Conservation (phyloP, 176 grass and related monocot genomes). For the Chrysopogon serrulatus region DNA sequence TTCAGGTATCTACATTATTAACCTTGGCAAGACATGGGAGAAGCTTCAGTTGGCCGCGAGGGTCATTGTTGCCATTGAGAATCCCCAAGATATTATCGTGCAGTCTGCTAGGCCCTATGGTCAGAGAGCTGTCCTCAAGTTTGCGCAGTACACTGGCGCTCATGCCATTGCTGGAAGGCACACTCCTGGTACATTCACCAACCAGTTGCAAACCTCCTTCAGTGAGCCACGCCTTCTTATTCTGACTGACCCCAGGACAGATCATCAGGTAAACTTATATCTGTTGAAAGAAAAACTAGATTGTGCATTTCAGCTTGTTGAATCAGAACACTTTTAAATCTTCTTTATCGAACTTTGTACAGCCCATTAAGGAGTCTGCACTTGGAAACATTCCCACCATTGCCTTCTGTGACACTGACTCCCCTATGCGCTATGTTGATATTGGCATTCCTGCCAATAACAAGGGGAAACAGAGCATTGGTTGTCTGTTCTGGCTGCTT, state of each 20-base stretch:
- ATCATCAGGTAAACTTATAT: constrained; percentile 61
- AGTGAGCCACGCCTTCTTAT: constrained; percentile 93
- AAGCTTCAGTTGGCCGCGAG: constrained; percentile 82
- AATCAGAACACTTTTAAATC: neutral
- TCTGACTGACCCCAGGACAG: constrained; percentile 87
- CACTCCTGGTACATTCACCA: constrained; percentile 94
- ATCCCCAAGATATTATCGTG: constrained; percentile 87
- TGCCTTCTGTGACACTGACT: constrained; percentile 92
- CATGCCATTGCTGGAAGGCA: constrained; percentile 90
- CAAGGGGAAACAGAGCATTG: constrained; percentile 93
- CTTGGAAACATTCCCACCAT: constrained; percentile 93
- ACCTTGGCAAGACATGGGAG: constrained; percentile 85
- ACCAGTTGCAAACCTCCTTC: constrained; percentile 86
- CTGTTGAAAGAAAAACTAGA: neutral
- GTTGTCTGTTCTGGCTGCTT: constrained; percentile 82
- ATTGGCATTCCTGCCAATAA: constrained; percentile 94
- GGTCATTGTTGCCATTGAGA: constrained; percentile 82
- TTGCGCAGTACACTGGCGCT: constrained; percentile 86
- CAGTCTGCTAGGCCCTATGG: constrained; percentile 91
- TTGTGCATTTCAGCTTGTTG: neutral
- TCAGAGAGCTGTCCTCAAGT: constrained; percentile 89
- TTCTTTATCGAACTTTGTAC: constrained; percentile 14
- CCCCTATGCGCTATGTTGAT: constrained; percentile 92
- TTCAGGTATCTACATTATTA: constrained; percentile 83
- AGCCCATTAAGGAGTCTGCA: constrained; percentile 93